These are phyloP conservation scores for Amesomyces nigricolor DNA, from an alignment of 2,329 filamentous ascomycete genomes.

Conservation along the genomic window DNA sequence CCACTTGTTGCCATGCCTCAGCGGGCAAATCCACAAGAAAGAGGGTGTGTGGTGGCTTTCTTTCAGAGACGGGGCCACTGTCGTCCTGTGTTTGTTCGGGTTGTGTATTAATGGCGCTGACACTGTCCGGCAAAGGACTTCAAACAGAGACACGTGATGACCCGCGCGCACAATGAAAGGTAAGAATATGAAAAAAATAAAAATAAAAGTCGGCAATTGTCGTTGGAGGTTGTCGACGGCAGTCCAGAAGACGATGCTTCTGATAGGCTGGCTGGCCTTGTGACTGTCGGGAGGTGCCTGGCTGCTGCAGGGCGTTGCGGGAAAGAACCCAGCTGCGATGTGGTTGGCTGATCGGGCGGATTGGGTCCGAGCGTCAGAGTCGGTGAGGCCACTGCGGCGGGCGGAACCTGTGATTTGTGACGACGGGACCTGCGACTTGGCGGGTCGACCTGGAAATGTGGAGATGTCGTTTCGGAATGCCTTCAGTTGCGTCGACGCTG, in stretches of 20 bases:
- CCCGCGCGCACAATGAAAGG: background rate
- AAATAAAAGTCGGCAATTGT: background rate
- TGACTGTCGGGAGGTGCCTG: background rate
- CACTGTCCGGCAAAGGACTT: background rate
- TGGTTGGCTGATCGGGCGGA: conserved; percentile 11
- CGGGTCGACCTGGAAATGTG: conserved; percentile 8
- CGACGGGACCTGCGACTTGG: conserved; percentile 2
- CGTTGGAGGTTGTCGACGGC: background rate
- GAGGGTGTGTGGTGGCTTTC: background rate
- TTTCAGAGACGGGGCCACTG: too few relatives aligned
- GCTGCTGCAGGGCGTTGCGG: conserved; percentile 1
- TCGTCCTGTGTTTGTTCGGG: background rate
- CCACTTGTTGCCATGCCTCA: conserved; percentile 17
- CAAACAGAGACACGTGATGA: conserved; percentile 3
- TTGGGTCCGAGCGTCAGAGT: conserved; percentile 13
- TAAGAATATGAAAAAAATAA: too few relatives aligned
- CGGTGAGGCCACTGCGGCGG: background rate
- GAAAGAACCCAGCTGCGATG: background rate
- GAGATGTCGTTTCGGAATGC: conserved; percentile 22
- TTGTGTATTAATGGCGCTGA: background rate
- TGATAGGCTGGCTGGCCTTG: conserved; percentile 14
- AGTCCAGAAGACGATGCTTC: background rate
- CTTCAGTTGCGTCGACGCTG: conserved; percentile 21
- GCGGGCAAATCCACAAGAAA: background rate
- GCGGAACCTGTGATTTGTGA: background rate